Evolutionary conservation across 139 green algal genomes (phyloP).

Genomic region (Tetraselmis chui): DNA sequence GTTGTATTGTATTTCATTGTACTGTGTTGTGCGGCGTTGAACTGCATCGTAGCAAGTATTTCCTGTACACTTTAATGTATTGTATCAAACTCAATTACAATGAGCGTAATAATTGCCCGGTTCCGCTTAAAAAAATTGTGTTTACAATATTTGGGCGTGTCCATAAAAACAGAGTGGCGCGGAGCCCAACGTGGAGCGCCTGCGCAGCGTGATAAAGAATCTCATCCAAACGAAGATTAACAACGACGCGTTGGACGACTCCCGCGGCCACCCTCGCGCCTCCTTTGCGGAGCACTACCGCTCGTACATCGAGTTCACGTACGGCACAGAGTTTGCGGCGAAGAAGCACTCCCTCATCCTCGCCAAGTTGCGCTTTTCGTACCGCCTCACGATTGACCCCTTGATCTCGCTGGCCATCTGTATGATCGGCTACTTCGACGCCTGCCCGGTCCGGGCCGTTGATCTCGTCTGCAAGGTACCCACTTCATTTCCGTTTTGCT

Average conservation of each 20-base stretch:
- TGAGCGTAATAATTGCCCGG: no score
- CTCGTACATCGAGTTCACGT: neutral
- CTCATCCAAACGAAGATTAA: neutral
- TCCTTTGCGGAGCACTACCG: neutral
- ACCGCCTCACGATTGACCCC: neutral
- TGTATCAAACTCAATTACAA: no score
- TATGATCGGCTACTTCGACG: neutral
- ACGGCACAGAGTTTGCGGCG: neutral
- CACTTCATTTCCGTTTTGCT: neutral
- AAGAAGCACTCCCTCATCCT: neutral
- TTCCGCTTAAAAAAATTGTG: no score
- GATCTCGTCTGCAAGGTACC: neutral
- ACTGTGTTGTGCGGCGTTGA: no score
- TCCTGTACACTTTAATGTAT: no score
- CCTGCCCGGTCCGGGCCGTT: neutral
- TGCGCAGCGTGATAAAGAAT: neutral
- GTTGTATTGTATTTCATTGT: no score
- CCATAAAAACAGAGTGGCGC: neutral
- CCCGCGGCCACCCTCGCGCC: no score
- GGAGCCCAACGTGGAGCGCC: neutral
- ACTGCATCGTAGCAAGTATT: no score
- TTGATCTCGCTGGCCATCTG: neutral
- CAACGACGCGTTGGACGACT: neutral
- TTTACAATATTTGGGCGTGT: no score
- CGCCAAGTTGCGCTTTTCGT: neutral